These are phyloP conservation scores for Agrostemma githago DNA, from an alignment of 148 eudicot genomes.

Conservation along the genomic window DNA sequence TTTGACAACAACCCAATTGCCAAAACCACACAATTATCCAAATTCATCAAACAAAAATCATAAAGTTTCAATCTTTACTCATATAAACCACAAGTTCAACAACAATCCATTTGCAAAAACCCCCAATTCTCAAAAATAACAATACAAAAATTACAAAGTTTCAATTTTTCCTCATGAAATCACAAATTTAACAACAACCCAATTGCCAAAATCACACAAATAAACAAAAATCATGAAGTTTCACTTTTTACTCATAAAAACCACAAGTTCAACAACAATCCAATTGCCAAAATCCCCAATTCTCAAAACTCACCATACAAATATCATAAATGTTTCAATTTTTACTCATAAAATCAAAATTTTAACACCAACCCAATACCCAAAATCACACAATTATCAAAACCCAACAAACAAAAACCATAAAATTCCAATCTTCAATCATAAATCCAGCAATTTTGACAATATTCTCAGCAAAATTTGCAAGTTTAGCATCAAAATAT, in stretches of 20 bases:
- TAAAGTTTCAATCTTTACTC: neutral
- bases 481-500: neutral
- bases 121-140: too few relatives aligned
- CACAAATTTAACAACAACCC: neutral
- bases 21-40: neutral
- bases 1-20: constrained; percentile 30
- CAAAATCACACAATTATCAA: neutral
- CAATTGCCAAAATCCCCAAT: too few relatives aligned
- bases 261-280: neutral
- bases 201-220: neutral
- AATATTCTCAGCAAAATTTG: neutral
- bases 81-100: neutral
- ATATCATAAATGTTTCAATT: neutral
- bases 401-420: neutral
- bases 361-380: neutral
- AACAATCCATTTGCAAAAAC: neutral
- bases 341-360: too few relatives aligned
- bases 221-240: neutral
- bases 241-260: neutral
- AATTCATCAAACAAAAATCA: neutral
- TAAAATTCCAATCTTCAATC: neutral
- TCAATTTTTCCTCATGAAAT: neutral
- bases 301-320: neutral
- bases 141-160: neutral
- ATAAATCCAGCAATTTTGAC: neutral